A percentile compares a stretch with the other conserved stretches of the same genome.
Conservation (phyloP, 176 grass and related monocot species). For the Oryza australiensis region DNA sequence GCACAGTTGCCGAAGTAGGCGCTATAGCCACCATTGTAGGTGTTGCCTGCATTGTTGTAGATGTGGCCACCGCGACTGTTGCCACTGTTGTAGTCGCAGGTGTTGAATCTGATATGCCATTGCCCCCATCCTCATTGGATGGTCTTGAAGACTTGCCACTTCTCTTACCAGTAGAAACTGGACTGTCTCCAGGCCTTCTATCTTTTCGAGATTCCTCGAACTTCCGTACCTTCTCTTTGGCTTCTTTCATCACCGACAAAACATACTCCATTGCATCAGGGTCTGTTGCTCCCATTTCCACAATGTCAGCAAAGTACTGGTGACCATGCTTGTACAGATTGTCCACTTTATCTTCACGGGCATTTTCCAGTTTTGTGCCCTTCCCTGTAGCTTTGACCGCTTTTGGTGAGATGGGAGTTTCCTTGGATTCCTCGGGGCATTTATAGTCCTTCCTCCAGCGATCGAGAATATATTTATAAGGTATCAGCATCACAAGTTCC, state of each 20-base stretch:
- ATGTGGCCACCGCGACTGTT: conserved; percentile 24
- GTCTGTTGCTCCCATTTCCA: conserved; percentile 82
- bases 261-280: conserved; percentile 82
- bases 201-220: conserved; percentile 76
- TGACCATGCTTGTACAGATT: conserved; percentile 76
- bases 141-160: conserved; percentile 34
- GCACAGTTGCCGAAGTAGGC: conserved; percentile 38
- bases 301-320: conserved; percentile 80
- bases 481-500: conserved; percentile 91
- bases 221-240: conserved; percentile 80
- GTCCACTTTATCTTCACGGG: conserved; percentile 60
- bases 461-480: conserved; percentile 81
- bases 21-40: conserved; percentile 56
- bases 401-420: conserved; percentile 39
- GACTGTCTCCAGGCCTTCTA: conserved; percentile 43
- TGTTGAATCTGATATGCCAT: conserved; percentile 23
- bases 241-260: conserved; percentile 83
- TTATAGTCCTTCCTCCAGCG: conserved; percentile 96
- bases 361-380: conserved; percentile 40
- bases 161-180: conserved; percentile 57
- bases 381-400: conserved; percentile 32
- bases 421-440: conserved; percentile 66
- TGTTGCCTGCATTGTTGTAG: conserved; percentile 27
- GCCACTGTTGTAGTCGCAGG: neutral
- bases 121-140: conserved; percentile 28